phyloP scores from a whole-genome alignment of 2,329 filamentous ascomycete genomes.

The Penicillium sp. region DNA sequence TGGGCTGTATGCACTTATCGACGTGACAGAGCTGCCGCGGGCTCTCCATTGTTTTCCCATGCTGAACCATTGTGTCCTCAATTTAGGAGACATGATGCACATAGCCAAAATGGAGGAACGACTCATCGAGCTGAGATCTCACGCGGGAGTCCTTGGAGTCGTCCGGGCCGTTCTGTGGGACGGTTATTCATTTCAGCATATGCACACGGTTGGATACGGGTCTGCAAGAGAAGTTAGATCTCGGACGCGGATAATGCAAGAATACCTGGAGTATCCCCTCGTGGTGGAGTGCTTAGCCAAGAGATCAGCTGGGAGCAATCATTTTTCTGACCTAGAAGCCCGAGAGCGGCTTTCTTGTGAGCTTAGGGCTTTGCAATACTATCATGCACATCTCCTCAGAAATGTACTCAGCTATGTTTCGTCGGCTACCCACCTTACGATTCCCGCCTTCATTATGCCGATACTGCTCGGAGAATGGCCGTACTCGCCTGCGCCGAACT shows the following conservation, averaged over 20 bases:
- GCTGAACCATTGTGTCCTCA: neutral
- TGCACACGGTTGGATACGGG: neutral
- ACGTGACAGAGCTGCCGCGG: neutral
- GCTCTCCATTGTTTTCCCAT: neutral
- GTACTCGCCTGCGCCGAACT: neutral
- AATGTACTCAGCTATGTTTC: neutral
- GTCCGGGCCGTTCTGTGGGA: neutral
- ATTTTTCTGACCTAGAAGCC: neutral
- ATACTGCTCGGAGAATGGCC: neutral
- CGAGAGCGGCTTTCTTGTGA: neutral
- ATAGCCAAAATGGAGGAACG: neutral
- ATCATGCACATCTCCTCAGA: neutral
- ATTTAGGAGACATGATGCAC: neutral
- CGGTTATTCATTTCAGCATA: neutral
- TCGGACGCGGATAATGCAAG: neutral
- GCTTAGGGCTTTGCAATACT: neutral
- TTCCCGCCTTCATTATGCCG: neutral
- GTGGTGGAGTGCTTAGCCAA: neutral
- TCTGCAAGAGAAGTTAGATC: neutral
- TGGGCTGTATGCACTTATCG: neutral
- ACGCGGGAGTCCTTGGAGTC: neutral
- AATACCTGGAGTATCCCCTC: neutral
- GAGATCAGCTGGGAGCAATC: neutral
- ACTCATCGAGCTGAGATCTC: neutral
- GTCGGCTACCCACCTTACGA: neutral